phyloP scores from a whole-genome alignment of 306 rosid species.

The Cicer arietinum region DNA sequence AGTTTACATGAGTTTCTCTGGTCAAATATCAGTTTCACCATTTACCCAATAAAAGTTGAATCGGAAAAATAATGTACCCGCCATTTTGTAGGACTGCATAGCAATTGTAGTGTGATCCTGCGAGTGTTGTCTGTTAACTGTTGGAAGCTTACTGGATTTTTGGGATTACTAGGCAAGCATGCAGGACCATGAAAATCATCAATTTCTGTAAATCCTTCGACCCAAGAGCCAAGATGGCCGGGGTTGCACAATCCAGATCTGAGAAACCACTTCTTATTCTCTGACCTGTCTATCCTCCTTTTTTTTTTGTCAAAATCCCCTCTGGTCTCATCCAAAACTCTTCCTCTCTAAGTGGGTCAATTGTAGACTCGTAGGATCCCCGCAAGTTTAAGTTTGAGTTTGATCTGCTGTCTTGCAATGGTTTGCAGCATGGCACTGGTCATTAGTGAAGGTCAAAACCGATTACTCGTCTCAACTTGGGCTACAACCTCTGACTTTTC shows the following conservation, averaged over 20 bases:
- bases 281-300: not conserved
- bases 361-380: not conserved
- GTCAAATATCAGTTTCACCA: not conserved
- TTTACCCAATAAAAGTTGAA: not conserved
- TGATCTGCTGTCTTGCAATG: not conserved
- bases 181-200: too few species aligned
- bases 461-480: too few species aligned
- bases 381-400: not conserved
- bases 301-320: not conserved
- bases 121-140: not conserved
- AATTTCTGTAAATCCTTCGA: not conserved
- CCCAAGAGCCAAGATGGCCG: not conserved
- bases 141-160: too few species aligned
- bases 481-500: too few species aligned
- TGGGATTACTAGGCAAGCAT: too few species aligned
- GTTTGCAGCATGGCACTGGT: not conserved
- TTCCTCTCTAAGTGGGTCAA: not conserved
- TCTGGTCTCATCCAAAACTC: not conserved
- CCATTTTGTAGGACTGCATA: not conserved
- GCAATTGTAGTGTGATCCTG: not conserved
- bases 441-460: too few species aligned
- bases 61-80: not conserved
- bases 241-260: not conserved
- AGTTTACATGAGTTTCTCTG: not conserved
- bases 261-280: not conserved